phyloP scores from a whole-genome alignment of 2,329 filamentous ascomycete genomes.

The Arachnomyces sp. region DNA sequence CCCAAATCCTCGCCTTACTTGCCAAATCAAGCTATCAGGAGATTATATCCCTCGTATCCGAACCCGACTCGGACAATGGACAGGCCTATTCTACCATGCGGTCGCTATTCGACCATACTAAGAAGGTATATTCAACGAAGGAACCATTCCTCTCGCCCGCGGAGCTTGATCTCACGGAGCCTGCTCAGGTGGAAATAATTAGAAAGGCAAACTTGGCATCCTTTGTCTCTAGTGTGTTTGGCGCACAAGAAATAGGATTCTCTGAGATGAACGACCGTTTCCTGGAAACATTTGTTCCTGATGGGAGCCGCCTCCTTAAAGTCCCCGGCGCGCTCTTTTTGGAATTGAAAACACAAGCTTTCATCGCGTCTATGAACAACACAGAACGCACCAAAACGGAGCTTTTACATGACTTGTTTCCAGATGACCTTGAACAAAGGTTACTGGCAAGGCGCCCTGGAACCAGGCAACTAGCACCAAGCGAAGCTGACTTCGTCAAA shows the following conservation, averaged over 20 bases:
- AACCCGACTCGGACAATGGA: constrained; percentile 47
- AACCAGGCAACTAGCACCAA: constrained; percentile 46
- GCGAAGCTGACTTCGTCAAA: constrained; percentile 53
- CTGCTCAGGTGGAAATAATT: constrained; percentile 50
- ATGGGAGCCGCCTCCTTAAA: constrained; percentile 50
- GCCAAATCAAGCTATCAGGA: constrained; percentile 50
- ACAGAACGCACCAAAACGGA: constrained; percentile 48
- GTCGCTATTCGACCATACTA: constrained; percentile 55
- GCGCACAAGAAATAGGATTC: constrained; percentile 56
- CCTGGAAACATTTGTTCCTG: constrained; percentile 54
- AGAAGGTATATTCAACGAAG: constrained; percentile 51
- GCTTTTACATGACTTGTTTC: constrained; percentile 53
- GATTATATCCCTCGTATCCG: constrained; percentile 49
- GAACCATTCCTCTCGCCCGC: constrained; percentile 48
- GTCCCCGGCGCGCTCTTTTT: constrained; percentile 54
- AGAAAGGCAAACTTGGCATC: constrained; percentile 58
- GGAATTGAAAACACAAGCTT: constrained; percentile 60
- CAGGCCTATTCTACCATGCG: constrained; percentile 56
- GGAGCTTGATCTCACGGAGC: constrained; percentile 44
- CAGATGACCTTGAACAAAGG: constrained; percentile 46
- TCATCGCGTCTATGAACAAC: constrained; percentile 53
- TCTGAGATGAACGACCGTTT: constrained; percentile 56
- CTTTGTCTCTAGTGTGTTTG: constrained; percentile 56
- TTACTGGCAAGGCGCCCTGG: constrained; percentile 49
- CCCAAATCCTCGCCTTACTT: constrained; percentile 50